Evolutionary conservation across 1,284 basidiomycete genomes (phyloP).

Genomic region (Thecaphora frezii): DNA sequence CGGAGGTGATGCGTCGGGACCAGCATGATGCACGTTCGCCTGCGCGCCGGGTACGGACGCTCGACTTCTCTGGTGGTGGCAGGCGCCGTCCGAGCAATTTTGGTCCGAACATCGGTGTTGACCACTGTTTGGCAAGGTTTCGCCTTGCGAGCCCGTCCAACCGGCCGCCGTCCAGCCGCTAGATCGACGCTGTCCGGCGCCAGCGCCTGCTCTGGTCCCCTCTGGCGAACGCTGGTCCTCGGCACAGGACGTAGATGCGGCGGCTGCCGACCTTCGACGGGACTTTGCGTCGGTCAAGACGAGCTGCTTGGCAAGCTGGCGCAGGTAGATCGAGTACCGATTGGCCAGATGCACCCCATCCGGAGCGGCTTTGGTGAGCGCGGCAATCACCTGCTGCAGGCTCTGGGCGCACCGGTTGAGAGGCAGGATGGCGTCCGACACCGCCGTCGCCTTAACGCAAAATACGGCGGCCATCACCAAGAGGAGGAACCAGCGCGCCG

Average conservation of each 20-base stretch:
- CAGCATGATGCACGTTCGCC: too few relatives aligned
- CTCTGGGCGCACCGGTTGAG: slow-evolving; percentile 33
- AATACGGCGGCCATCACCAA: slow-evolving; percentile 42
- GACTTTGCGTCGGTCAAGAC: slow-evolving; percentile 35
- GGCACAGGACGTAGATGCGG: neutral
- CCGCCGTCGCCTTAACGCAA: slow-evolving; percentile 39
- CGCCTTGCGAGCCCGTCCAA: too few relatives aligned
- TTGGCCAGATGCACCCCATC: slow-evolving; percentile 37
- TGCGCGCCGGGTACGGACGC: too few relatives aligned
- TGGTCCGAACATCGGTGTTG: too few relatives aligned
- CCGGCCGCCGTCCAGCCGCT: too few relatives aligned
- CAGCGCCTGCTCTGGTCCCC: neutral
- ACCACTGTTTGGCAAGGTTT: too few relatives aligned
- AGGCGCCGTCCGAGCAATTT: too few relatives aligned
- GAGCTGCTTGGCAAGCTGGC: slow-evolving; percentile 35
- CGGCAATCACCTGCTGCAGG: slow-evolving; percentile 38
- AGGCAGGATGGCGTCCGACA: slow-evolving; percentile 36
- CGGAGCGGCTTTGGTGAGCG: slow-evolving; percentile 27
- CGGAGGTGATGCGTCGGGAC: too few relatives aligned
- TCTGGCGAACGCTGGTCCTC: neutral
- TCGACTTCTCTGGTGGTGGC: too few relatives aligned
- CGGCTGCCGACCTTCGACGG: neutral
- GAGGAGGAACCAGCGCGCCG: slow-evolving; percentile 40
- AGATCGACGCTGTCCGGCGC: too few relatives aligned
- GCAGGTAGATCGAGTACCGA: slow-evolving; percentile 33